Evolutionary conservation across 2,329 filamentous ascomycete genomes (phyloP).

Genomic region (Nannizziopsis barbatae): DNA sequence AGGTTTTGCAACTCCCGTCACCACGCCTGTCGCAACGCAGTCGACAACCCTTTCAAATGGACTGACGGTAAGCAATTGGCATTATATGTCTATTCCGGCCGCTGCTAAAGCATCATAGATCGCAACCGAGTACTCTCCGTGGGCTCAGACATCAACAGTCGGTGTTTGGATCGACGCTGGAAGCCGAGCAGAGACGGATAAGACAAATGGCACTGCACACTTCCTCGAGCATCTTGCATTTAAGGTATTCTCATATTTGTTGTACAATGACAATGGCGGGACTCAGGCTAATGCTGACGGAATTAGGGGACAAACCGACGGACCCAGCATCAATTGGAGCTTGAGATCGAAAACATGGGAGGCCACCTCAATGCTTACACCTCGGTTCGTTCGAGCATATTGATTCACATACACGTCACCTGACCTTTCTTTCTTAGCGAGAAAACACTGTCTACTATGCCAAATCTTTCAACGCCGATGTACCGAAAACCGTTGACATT

Average conservation of each 20-base stretch:
- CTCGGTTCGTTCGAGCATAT: constrained; percentile 52
- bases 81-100: constrained; percentile 16
- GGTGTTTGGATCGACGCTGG: constrained; percentile 99
- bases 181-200: constrained; percentile 92
- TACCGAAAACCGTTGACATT: constrained; percentile 93
- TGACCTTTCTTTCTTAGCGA: constrained; percentile 41
- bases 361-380: constrained; percentile 99
- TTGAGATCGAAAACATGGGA: constrained; percentile 99
- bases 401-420: not conserved
- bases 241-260: constrained; percentile 55
- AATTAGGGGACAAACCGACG: constrained; percentile 76
- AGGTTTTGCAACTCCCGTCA: constrained; percentile 78
- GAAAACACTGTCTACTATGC: constrained; percentile 99
- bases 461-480: constrained; percentile 96
- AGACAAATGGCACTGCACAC: constrained; percentile 98
- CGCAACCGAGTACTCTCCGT: constrained; percentile 94
- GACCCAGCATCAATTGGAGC: constrained; percentile 92
- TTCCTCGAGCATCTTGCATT: constrained; percentile 99
- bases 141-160: constrained; percentile 94
- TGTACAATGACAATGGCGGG: not conserved
- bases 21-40: constrained; percentile 62
- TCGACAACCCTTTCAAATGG: constrained; percentile 95
- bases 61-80: constrained; percentile 58
- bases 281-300: not conserved
- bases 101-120: constrained; percentile 50